Evolutionary conservation across 495 filamentous ascomycete genomes (phyloP).

Genomic region (Neurospora sp.): DNA sequence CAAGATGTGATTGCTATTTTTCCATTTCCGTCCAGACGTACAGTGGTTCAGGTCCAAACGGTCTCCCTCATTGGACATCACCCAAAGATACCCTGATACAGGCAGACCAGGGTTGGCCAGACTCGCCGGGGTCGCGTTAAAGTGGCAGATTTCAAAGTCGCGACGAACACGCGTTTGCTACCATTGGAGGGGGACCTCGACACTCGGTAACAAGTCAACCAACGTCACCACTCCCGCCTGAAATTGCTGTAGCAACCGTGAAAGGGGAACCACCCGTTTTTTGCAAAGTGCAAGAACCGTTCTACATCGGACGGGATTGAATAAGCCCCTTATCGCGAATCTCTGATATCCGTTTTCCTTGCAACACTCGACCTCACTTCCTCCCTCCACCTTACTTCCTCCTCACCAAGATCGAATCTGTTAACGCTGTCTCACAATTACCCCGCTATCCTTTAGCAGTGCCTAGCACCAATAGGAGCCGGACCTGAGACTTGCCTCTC

Average conservation of each 20-base stretch:
- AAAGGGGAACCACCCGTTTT: not conserved
- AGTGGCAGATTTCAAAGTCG: not conserved
- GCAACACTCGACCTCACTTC: not conserved
- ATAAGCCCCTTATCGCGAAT: not conserved
- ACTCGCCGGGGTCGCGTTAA: not conserved
- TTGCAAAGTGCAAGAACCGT: not conserved
- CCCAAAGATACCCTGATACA: not conserved
- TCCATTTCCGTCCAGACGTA: not conserved
- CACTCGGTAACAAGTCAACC: not conserved
- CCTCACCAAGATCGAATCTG: slow-evolving; percentile 10
- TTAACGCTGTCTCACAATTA: slow-evolving; percentile 4
- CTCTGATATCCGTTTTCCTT: not conserved
- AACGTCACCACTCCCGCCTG: not conserved
- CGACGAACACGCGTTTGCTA: not conserved
- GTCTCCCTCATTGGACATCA: not conserved
- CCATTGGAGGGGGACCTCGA: not conserved
- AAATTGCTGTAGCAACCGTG: not conserved
- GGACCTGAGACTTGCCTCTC: not conserved
- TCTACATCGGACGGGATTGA: not conserved
- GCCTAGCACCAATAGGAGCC: not conserved
- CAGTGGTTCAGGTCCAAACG: not conserved
- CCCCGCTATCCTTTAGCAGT: slow-evolving; percentile 2
- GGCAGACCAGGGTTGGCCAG: not conserved
- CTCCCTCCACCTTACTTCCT: slow-evolving; percentile 3
- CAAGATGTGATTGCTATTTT: not conserved